Evolutionary conservation across 1,284 basidiomycete species (phyloP).

Genomic region (Pseudozyma pruni): DNA sequence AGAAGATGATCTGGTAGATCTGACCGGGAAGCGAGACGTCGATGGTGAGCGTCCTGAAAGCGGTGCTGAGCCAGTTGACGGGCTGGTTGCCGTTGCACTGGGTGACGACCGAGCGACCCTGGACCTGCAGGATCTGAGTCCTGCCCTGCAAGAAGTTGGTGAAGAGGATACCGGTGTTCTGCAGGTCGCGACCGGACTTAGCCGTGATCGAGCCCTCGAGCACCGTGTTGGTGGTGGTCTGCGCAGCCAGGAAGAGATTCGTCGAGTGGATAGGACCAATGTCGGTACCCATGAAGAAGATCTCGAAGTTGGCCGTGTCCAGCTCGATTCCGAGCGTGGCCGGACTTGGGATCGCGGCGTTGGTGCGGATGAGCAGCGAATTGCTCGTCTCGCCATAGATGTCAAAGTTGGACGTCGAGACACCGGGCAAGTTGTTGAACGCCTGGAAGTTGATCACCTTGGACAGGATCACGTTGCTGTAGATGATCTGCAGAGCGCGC

Average conservation of each 20-base stretch:
- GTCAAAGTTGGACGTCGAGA: slow-evolving; percentile 76
- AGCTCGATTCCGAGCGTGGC: slow-evolving; percentile 79
- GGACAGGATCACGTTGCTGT: slow-evolving; percentile 75
- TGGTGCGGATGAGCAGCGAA: slow-evolving; percentile 78
- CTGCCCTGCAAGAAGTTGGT: slow-evolving; percentile 77
- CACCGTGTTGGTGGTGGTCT: slow-evolving; percentile 72
- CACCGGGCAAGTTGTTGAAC: slow-evolving; percentile 75
- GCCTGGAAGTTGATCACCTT: slow-evolving; percentile 78
- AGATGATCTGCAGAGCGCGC: slow-evolving; percentile 77
- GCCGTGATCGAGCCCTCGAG: slow-evolving; percentile 76
- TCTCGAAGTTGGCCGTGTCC: slow-evolving; percentile 76
- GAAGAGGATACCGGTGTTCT: slow-evolving; percentile 76
- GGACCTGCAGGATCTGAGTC: slow-evolving; percentile 75
- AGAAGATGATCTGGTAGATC: slow-evolving; percentile 77
- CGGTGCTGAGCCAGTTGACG: slow-evolving; percentile 77
- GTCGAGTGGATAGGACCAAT: slow-evolving; percentile 70
- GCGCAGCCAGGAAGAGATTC: slow-evolving; percentile 73
- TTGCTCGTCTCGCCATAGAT: slow-evolving; percentile 74
- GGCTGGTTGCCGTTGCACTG: slow-evolving; percentile 69
- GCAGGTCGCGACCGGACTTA: slow-evolving; percentile 71
- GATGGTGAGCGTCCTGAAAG: slow-evolving; percentile 77
- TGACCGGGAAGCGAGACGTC: slow-evolving; percentile 76
- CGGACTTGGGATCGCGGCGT: slow-evolving; percentile 76
- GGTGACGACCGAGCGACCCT: slow-evolving; percentile 75
- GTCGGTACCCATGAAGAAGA: slow-evolving; percentile 68